A percentile compares a stretch with the other conserved stretches of the same genome.
Evolutionary conservation across 148 eudicot genomes (phyloP).

Genomic region (Oxyria digyna): DNA sequence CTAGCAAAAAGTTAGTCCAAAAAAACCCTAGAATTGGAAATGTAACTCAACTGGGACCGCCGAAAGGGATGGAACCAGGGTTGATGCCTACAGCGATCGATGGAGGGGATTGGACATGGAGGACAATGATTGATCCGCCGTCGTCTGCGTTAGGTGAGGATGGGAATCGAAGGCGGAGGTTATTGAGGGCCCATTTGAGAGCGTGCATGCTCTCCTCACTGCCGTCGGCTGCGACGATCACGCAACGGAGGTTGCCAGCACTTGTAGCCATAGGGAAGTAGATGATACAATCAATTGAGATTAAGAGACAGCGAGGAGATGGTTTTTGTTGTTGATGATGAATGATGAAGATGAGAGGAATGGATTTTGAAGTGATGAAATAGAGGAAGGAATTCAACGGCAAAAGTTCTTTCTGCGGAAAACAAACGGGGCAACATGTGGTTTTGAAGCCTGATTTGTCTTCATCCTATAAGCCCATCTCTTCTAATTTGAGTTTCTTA

Average conservation of each 20-base stretch:
- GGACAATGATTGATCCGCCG: conserved; percentile 35
- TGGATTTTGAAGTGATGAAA: neutral
- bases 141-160: conserved; percentile 13
- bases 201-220: conserved; percentile 84
- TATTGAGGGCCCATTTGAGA: conserved; percentile 57
- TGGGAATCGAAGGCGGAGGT: conserved; percentile 37
- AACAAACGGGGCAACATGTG: too few species aligned
- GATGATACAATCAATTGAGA: neutral
- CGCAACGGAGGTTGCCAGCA: conserved; percentile 26
- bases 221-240: conserved; percentile 75
- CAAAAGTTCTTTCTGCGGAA: neutral
- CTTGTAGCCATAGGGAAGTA: conserved; percentile 11
- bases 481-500: too few species aligned
- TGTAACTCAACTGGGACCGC: conserved; percentile 65
- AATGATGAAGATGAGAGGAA: neutral
- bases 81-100: conserved; percentile 59
- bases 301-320: neutral
- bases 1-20: neutral
- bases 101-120: conserved; percentile 74
- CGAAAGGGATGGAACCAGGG: conserved; percentile 77
- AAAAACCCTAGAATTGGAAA: neutral
- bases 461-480: too few species aligned
- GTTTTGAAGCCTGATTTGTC: too few species aligned
- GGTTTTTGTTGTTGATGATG: neutral
- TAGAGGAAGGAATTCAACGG: neutral